phyloP scores from a whole-genome alignment of 1,284 basidiomycete genomes.

The Violaceomyces palustris region DNA sequence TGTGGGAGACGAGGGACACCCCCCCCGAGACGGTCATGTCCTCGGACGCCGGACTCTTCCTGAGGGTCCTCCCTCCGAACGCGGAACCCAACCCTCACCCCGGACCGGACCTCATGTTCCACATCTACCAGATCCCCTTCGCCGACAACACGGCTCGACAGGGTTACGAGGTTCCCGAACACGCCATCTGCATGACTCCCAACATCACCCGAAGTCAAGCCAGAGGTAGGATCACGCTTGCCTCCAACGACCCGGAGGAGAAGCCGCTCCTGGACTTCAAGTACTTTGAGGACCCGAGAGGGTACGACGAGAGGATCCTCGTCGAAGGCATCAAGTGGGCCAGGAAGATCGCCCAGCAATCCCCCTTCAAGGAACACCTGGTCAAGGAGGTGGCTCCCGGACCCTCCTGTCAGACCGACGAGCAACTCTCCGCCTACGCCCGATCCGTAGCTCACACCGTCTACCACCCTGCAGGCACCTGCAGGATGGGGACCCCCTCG shows the following conservation, averaged over 20 bases:
- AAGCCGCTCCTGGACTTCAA: slow-evolving; percentile 58
- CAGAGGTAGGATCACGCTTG: slow-evolving; percentile 51
- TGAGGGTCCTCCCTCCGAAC: slow-evolving; percentile 35
- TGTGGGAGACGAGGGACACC: slow-evolving; percentile 51
- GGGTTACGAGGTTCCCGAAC: slow-evolving; percentile 50
- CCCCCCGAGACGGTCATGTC: slow-evolving; percentile 53
- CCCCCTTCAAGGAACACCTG: slow-evolving; percentile 55
- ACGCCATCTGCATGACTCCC: slow-evolving; percentile 54
- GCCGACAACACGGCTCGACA: slow-evolving; percentile 50
- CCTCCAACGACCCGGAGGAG: slow-evolving; percentile 54
- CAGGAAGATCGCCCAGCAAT: slow-evolving; percentile 55
- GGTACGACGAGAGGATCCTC: slow-evolving; percentile 57
- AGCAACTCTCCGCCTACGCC: slow-evolving; percentile 48
- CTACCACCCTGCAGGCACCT: slow-evolving; percentile 52
- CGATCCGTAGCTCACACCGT: slow-evolving; percentile 52
- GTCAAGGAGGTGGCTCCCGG: slow-evolving; percentile 55
- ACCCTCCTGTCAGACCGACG: slow-evolving; percentile 47
- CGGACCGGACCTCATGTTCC: slow-evolving; percentile 53
- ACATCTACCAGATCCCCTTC: slow-evolving; percentile 50
- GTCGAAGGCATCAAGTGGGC: slow-evolving; percentile 60
- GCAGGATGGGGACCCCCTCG: slow-evolving; percentile 50
- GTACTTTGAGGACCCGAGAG: slow-evolving; percentile 57
- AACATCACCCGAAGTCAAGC: slow-evolving; percentile 55
- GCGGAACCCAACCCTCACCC: slow-evolving; percentile 42
- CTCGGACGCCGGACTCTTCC: slow-evolving; percentile 52